A percentile compares a stretch with the other conserved stretches of the same genome.
These are phyloP conservation scores for Aureobasidium sp. DNA, from an alignment of 2,329 filamentous ascomycete genomes.

Conservation along the genomic window DNA sequence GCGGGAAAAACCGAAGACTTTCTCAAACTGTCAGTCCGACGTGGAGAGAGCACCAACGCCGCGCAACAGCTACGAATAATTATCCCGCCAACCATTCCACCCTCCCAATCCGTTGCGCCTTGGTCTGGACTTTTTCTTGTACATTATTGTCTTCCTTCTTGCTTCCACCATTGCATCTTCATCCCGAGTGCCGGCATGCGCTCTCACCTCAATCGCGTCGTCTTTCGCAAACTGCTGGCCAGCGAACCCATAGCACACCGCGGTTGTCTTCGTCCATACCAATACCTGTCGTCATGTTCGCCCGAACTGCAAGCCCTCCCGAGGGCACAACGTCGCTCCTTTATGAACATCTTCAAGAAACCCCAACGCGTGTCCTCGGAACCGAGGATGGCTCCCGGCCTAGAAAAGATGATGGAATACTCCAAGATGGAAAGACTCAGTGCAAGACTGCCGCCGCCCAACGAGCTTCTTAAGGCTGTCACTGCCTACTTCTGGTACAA, in stretches of 20 bases:
- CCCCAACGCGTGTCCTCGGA: conserved; percentile 49
- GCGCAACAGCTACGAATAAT: neutral
- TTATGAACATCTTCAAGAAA: conserved; percentile 56
- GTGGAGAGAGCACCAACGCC: neutral
- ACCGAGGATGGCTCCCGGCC: conserved; percentile 59
- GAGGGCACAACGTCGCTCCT: conserved; percentile 40
- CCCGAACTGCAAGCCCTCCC: neutral
- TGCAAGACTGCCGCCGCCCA: conserved; percentile 53
- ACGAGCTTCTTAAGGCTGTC: conserved; percentile 59
- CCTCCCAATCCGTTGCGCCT: neutral
- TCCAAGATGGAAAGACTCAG: conserved; percentile 53
- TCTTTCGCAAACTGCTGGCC: conserved; percentile 49
- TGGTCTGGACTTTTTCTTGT: neutral
- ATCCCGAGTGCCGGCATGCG: conserved; percentile 36
- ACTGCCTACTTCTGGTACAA: conserved; percentile 47
- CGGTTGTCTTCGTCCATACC: conserved; percentile 31
- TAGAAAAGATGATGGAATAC: conserved; percentile 63
- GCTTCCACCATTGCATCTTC: neutral
- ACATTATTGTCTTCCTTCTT: neutral
- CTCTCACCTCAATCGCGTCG: conserved; percentile 51
- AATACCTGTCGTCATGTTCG: conserved; percentile 19
- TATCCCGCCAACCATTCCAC: neutral
- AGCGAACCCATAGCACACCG: conserved; percentile 40
- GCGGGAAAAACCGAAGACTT: conserved; percentile 7
- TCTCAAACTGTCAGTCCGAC: neutral